Base-by-base conservation (phyloP, 257 asterid genomes). In the Solanum stenotomum region DNA sequence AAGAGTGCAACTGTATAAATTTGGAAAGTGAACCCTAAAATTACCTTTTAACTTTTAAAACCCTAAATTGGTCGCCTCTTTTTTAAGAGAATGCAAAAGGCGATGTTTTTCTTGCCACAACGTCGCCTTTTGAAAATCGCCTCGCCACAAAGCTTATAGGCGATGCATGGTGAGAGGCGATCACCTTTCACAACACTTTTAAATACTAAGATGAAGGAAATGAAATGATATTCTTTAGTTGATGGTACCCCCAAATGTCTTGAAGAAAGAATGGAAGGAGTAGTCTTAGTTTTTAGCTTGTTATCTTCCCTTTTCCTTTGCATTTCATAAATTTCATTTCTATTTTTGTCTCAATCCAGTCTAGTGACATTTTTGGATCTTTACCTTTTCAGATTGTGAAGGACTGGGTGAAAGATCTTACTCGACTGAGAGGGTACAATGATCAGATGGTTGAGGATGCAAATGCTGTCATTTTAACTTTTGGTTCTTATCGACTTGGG, bases 401-500 rank as follows among this genome's bases (percentile, higher is more conserved):
- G 85, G 90, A 87, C 37, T 91, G 93, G 93, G 93, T 91, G 52
- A 91, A 87, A 86, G 90, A 89, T 14, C 92, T 93, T 85, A 93
- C 98, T 68, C 94, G 94, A 65, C 42, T 92, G 91, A 91, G 90
- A 91, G 97, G 97, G 34, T 93, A 95, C 90, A 94, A 91, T 56
- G 95, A 93, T 71, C 95, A 93, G 88, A 94, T 94, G 95, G 97
- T 95, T 88, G 97, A 96, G 92, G 99, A 95, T 88, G 98, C 99
- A 87, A 97, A 95, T 90, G 98, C 99, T 18, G 93, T 92, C 46
- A 92, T 97, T 85, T 91, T 94, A 46, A 97, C 99, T 16, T 97
- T 97, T 90, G 99, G 99, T 89, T 97, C 99, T 89, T 95, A 97
- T 89, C 93, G 98, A 44, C 98, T 97, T 35, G 99, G 99, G 89